Evolutionary conservation across 2,329 filamentous ascomycete species (phyloP).

Genomic region (Xylariaceae sp.): DNA sequence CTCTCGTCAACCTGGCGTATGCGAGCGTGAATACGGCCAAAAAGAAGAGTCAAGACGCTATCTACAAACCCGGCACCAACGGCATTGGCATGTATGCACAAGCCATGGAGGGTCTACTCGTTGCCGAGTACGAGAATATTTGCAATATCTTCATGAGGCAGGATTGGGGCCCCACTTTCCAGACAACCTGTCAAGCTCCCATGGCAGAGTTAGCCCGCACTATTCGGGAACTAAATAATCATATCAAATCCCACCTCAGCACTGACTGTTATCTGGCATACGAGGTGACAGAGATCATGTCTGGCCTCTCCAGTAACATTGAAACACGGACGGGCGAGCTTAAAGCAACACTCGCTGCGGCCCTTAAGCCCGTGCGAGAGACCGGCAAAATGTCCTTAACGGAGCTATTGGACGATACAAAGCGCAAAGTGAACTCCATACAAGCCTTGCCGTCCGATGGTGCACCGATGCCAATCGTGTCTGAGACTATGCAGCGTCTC

Average conservation of each 20-base stretch:
- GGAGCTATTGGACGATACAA: conserved; percentile 80
- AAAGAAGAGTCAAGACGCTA: conserved; percentile 74
- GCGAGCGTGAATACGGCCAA: conserved; percentile 81
- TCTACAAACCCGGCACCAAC: conserved; percentile 85
- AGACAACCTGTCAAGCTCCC: conserved; percentile 71
- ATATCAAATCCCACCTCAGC: conserved; percentile 79
- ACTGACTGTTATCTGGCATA: conserved; percentile 95
- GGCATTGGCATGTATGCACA: conserved; percentile 87
- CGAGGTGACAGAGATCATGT: conserved; percentile 89
- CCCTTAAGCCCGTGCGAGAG: conserved; percentile 83
- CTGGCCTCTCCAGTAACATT: conserved; percentile 71
- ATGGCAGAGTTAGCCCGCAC: conserved; percentile 82
- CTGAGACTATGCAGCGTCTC: conserved; percentile 80
- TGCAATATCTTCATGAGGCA: conserved; percentile 80
- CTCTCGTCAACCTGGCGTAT: conserved; percentile 79
- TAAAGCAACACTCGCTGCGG: conserved; percentile 76
- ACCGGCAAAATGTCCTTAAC: conserved; percentile 83
- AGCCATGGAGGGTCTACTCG: conserved; percentile 80
- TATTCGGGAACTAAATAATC: conserved; percentile 79
- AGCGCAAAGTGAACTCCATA: conserved; percentile 62
- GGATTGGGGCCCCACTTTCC: conserved; percentile 77
- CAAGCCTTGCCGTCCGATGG: conserved; percentile 73
- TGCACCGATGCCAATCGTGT: conserved; percentile 70
- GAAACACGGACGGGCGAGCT: conserved; percentile 82
- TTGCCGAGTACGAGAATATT: conserved; percentile 88